Evolutionary conservation across 2,329 filamentous ascomycete species (phyloP), one percentile per base, ranked within the genome.

Genomic region (Aspergillus ruber): DNA sequence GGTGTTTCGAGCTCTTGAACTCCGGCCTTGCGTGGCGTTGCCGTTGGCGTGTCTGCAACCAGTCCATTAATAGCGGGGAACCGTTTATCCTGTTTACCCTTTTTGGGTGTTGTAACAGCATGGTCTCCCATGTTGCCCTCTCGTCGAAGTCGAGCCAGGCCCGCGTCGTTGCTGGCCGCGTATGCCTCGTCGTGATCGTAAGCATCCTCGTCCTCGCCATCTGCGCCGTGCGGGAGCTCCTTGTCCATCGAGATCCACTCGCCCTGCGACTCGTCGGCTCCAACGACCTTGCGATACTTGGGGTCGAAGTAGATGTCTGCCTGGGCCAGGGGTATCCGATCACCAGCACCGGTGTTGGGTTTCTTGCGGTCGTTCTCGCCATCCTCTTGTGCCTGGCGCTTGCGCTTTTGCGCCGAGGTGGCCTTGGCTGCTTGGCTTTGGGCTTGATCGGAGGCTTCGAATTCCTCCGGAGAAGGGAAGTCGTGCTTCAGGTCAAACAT

Each of bases 401-500:
- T 76, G 42, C 73, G 66, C 56, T 74, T 75, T 32, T 67, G 64
- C 15, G 53, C 21, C 8, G 41, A 43, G 20, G 56, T 59, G 27
- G 53, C 52, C 43, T 60, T 59, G 42, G 50, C 53, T 27, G 58
- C 46, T 42, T 62, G 53, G 23, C 64, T 56, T 29, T 58, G 52
- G 29, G 52, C 47, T 42, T 61, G 50, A 6, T 57, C 53, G 15
- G 46, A 56, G 9, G 55, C 56, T 36, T 50, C 51, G 6, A 56
- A 51, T 25, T 62, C 62, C 20, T 65, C 67, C 3, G 66, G 59
- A 8, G 68, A 63, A 1, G 71, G 64, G 43, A 93, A 77, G 64
- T 95, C 85, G 59, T 80, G 79, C 17, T 80, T 80, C 25, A 95
- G 73, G 65, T 97, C 90, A 50, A 98, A 81, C 90, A 97, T 97